These are phyloP conservation scores for Sphenostylis stenocarpa DNA, from an alignment of 306 rosid species.

Conservation along the genomic window DNA sequence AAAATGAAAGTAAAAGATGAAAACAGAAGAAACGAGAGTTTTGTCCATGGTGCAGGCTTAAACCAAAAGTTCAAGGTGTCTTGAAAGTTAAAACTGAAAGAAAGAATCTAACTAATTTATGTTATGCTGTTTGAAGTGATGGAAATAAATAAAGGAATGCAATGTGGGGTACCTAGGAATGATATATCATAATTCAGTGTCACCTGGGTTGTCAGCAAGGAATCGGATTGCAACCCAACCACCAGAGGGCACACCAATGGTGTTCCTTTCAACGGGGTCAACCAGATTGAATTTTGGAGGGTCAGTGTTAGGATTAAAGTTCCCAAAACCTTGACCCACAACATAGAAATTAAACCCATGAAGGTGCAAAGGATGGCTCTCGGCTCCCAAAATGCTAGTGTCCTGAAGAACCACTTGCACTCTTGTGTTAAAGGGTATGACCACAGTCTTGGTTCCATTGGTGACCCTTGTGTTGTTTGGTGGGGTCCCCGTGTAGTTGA, in stretches of 20 bases:
- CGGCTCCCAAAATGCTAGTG: conserved; percentile 70
- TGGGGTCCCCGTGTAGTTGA: conserved; percentile 59
- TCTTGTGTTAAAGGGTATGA: conserved; percentile 33
- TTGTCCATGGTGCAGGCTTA: not conserved
- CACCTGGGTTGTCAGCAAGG: conserved; percentile 78
- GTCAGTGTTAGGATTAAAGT: conserved; percentile 53
- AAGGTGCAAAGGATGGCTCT: conserved; percentile 79
- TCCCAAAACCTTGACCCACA: conserved; percentile 76
- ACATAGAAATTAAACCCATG: conserved; percentile 71
- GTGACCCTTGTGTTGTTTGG: conserved; percentile 48
- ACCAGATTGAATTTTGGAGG: conserved; percentile 55
- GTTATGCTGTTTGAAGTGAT: not conserved
- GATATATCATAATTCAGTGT: not conserved
- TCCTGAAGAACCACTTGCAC: conserved; percentile 63
- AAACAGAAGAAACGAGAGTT: not conserved
- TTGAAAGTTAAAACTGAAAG: too few relatives aligned
- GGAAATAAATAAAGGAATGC: not conserved
- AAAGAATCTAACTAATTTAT: not conserved
- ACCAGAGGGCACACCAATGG: conserved; percentile 65
- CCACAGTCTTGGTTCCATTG: conserved; percentile 55
- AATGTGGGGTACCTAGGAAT: not conserved
- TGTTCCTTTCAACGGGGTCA: conserved; percentile 75
- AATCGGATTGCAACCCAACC: conserved; percentile 84
- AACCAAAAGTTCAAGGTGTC: not conserved
- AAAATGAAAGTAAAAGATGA: too few relatives aligned